These are phyloP conservation scores for Umbelopsis vinacea DNA, from an alignment of 192 early-diverging fungal genomes.

Conservation along the genomic window DNA sequence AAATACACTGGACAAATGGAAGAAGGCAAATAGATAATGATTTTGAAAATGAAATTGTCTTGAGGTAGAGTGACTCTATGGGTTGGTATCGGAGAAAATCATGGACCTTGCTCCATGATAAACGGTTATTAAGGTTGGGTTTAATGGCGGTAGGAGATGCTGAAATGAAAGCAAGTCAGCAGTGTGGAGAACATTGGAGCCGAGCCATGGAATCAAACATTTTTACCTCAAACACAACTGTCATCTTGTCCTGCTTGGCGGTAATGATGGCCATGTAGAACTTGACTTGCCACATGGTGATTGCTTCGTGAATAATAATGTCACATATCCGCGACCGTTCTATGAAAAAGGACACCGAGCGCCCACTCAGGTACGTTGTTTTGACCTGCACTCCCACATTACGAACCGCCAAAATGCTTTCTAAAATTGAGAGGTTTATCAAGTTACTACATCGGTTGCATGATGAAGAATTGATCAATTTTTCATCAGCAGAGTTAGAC, in stretches of 20 bases:
- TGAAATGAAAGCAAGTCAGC: constrained; percentile 16
- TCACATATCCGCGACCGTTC: constrained; percentile 64
- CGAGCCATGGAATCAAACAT: too few species aligned
- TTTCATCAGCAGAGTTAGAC: too few species aligned
- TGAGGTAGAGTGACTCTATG: background rate
- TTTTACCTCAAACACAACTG: constrained; percentile 76
- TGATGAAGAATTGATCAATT: too few species aligned
- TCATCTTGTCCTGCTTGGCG: constrained; percentile 61
- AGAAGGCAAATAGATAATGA: background rate
- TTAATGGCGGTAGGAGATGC: constrained; percentile 54
- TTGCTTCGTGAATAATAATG: constrained; percentile 80
- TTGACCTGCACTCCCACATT: constrained; percentile 75
- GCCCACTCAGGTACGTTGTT: constrained; percentile 57
- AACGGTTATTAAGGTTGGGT: constrained; percentile 48
- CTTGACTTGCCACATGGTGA: constrained; percentile 71
- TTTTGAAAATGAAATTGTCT: background rate
- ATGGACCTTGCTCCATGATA: constrained; percentile 57
- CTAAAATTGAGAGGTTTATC: constrained; percentile 33
- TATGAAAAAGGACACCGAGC: constrained; percentile 60
- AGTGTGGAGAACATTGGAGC: too few species aligned
- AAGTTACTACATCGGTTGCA: background rate
- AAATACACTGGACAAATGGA: background rate
- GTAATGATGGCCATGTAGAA: constrained; percentile 76
- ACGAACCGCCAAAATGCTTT: constrained; percentile 67
- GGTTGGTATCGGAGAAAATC: constrained; percentile 48